Evolutionary conservation across 2,329 filamentous ascomycete genomes (phyloP), one percentile per base, ranked within the genome.

Genomic region (Colletotrichum limetticola): DNA sequence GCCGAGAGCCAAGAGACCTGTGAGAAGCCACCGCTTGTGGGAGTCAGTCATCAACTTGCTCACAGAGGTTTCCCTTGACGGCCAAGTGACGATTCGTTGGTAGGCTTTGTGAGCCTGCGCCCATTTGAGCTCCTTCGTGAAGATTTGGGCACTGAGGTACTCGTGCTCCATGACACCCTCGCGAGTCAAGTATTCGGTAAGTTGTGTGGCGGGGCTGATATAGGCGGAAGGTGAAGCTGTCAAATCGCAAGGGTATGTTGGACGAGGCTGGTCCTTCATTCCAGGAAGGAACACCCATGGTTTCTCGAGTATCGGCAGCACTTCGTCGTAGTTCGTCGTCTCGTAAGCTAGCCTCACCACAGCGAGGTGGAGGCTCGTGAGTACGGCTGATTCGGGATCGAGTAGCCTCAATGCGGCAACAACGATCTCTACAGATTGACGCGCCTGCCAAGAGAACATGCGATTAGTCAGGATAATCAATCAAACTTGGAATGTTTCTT

Each of bases 1-100:
- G 76, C 95, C 95, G 66, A 91, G 85, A 7, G 90, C 86, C 22
- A 99, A 85, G 67, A 98, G 86, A 66, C 91, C 91, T 11, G 95
- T 88, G 19, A 99, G 84, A 9, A 97, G 80, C 93, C 95, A 98
- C 82, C 96, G 97, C 84, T 96, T 97, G 86, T 97, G 96, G 6
- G 94, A 94, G 76, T 98, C 95, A 4, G 93, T 86, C 93, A 97
- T 97, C 63, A 97, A 87, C 80, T 91, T 92, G 81, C 92, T 96
- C 14, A 91, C 86, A 46, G 90, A 87, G 37, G 87, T 85, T 24
- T 91, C 91, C 64, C 85, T 86, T 0, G 87, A 86, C 0, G 95
- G 94, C 70, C 92, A 91, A 3, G 91, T 89, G 46, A 97, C 85
- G 56, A 90, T 89, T 71, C 90, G 87, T 76, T 91, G 89, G 30